Evolutionary conservation across 148 eudicot genomes (phyloP).

Genomic region (Chenopodium berlandieri): DNA sequence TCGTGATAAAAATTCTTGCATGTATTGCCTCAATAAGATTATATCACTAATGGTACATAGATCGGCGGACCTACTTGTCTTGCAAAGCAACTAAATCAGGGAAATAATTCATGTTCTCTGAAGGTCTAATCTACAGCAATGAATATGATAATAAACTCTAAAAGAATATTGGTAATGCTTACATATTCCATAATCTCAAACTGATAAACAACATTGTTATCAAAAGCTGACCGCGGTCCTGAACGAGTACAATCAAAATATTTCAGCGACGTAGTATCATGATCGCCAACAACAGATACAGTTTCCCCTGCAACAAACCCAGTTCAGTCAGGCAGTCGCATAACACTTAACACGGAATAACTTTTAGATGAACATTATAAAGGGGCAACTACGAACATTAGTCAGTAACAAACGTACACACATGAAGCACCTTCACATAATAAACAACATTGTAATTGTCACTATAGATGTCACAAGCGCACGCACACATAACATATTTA

Average conservation of each 20-base stretch:
- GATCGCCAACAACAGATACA: slow-evolving; percentile 92
- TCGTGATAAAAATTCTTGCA: not conserved
- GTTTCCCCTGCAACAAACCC: slow-evolving; percentile 69
- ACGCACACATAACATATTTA: too few relatives aligned
- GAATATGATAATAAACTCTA: not conserved
- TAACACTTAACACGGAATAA: not conserved
- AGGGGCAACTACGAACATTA: not conserved
- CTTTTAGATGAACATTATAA: not conserved
- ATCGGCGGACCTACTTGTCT: not conserved
- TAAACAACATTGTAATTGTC: not conserved
- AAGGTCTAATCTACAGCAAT: not conserved
- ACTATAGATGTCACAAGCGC: not conserved
- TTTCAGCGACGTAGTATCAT: slow-evolving; percentile 75
- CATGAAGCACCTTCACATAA: not conserved
- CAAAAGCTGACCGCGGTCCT: slow-evolving; percentile 98
- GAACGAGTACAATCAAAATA: slow-evolving; percentile 93
- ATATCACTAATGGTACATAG: not conserved
- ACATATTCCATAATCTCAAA: slow-evolving; percentile 99
- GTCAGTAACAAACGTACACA: not conserved
- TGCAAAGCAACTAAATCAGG: not conserved
- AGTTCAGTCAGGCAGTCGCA: not conserved
- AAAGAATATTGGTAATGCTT: slow-evolving; percentile 24
- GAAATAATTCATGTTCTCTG: not conserved
- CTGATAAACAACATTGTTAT: slow-evolving; percentile 81
- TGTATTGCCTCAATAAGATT: not conserved